Evolutionary conservation across 2,329 filamentous ascomycete genomes (phyloP), one percentile per base, ranked within the genome.

Genomic region (Fusarium subtropicale): DNA sequence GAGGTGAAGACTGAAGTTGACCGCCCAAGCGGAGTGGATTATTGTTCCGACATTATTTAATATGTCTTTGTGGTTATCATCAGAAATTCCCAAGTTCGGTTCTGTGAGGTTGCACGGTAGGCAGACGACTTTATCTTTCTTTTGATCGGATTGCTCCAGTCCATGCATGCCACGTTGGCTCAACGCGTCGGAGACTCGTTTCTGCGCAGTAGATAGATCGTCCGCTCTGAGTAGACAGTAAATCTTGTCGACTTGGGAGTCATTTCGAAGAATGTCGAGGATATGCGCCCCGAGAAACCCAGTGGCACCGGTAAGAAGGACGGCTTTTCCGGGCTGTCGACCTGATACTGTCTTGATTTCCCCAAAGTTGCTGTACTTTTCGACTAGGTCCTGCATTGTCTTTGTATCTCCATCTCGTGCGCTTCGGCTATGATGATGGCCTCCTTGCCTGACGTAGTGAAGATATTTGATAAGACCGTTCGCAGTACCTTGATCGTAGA

Each of bases 231-330:
- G 83, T 20, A 92, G 51, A 12, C 75, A 76, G 31, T 69, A 70
- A 0, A 75, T 20, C 26, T 28, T 74, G 1, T 47, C 26, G 2
- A 73, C 11, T 0, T 34, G 5, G 0, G 30, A 1, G n/a, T 72
- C 55, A 2, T 59, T 44, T 0, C 42, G 64, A 9, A 76, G 67
- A 26, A 67, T 33, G 5, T 75, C 44, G 6, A 77, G 68, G 2
- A 90, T 79, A 68, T 90, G 88, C 0, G 87, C 82, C 2, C 90
- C 90, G 0, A 92, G 80, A 3, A 88, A 89, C 1, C 90, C 90
- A 1, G 90, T 92, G 1, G 86, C 85, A 3, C 90, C 90, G 1
- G 90, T 92, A 5, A 92, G 75, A 2, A 89, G 76, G 2, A 76
- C 59, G 0, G 38, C 56, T 1, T 51, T 58, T 2, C 48, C 65